These are phyloP conservation scores for Flaveria ramosissima DNA, from an alignment of 129 eudicot genomes.

Conservation along the genomic window DNA sequence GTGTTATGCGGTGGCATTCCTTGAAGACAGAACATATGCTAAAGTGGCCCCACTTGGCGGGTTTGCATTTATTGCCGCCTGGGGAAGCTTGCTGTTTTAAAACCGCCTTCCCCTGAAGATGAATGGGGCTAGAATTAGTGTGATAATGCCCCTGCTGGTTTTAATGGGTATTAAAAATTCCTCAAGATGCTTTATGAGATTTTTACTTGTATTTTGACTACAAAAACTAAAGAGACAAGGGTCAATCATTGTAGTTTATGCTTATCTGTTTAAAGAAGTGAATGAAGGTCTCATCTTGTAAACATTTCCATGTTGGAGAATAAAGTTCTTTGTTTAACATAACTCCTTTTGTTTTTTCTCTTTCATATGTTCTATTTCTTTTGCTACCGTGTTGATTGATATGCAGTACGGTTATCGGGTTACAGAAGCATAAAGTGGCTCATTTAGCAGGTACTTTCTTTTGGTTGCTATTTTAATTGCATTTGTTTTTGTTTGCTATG, in stretches of 20 bases:
- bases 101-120: conserved; percentile 17
- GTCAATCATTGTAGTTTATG: background rate
- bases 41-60: conserved; percentile 92
- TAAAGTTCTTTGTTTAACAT: background rate
- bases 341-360: background rate
- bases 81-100: conserved; percentile 93
- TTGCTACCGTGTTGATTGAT: conserved; percentile 21
- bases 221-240: conserved; percentile 2
- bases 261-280: conserved; percentile 17
- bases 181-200: conserved; percentile 1
- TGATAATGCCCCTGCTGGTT: conserved; percentile 21
- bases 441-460: conserved; percentile 24
- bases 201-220: conserved; percentile 28
- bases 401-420: conserved; percentile 11
- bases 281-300: background rate
- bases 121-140: conserved; percentile 11
- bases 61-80: conserved; percentile 86
- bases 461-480: background rate
- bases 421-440: conserved; percentile 15
- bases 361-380: conserved; percentile 15
- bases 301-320: too few species aligned
- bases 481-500: background rate
- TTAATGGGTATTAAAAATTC: conserved; percentile 3
- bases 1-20: conserved; percentile 79
- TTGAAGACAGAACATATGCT: conserved; percentile 86